These are phyloP conservation scores for Metarhizium anisopliae DNA, from an alignment of 2,329 filamentous ascomycete species.

Conservation along the genomic window DNA sequence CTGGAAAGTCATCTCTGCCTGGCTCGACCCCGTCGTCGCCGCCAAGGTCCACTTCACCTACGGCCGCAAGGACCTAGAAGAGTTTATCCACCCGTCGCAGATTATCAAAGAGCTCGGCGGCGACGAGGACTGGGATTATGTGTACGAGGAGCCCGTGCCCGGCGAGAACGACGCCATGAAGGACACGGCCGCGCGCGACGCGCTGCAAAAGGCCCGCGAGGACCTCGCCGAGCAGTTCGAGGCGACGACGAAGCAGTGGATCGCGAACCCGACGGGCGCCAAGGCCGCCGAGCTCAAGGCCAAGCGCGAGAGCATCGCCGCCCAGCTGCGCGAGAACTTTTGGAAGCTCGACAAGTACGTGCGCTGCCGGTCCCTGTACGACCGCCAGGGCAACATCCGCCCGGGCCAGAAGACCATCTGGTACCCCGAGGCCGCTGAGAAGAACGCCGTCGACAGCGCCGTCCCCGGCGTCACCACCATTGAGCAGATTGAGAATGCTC, in stretches of 20 bases:
- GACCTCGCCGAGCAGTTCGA: slow-evolving; percentile 49
- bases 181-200: slow-evolving; percentile 30
- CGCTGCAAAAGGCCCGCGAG: slow-evolving; percentile 40
- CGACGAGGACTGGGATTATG: slow-evolving; percentile 56
- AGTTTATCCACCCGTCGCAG: slow-evolving; percentile 53
- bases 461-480: not conserved
- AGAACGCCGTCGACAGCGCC: not conserved
- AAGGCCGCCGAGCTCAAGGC: slow-evolving; percentile 11
- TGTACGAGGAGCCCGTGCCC: slow-evolving; percentile 49
- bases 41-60: slow-evolving; percentile 63
- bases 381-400: slow-evolving; percentile 29
- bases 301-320: slow-evolving; percentile 38
- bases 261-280: slow-evolving; percentile 24
- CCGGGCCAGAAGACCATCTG: slow-evolving; percentile 3
- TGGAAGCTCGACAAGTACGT: slow-evolving; percentile 64
- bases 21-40: slow-evolving; percentile 68
- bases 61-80: slow-evolving; percentile 49
- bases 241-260: slow-evolving; percentile 50
- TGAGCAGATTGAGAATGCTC: not conserved
- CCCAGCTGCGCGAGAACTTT: slow-evolving; percentile 50
- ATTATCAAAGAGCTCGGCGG: slow-evolving; percentile 52
- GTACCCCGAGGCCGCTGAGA: slow-evolving; percentile 1
- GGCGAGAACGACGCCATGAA: slow-evolving; percentile 52
- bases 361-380: slow-evolving; percentile 52
- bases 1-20: slow-evolving; percentile 61